Evolutionary conservation across 805 yeast genomes (phyloP), one percentile per base, ranked within the genome.

Genomic region (Ogataea paraovalis): DNA sequence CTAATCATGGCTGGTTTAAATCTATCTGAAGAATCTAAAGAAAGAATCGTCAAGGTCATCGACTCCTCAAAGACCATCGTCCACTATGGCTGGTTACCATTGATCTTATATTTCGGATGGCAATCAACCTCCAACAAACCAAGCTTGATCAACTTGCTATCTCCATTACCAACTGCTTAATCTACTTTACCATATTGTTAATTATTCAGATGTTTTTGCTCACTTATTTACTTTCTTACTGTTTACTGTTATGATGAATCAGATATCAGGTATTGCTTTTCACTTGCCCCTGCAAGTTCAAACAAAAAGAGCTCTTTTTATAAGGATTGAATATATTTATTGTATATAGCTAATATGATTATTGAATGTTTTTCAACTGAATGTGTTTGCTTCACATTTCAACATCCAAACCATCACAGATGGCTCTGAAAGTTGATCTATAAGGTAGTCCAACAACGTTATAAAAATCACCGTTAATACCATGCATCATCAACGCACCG

Each of bases 41-140:
- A 94, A 74, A 89, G 98, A 73, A 79, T 94, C 68, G 72, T 83
- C 66, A 88, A 84, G 68, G 72, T 91, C 54, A 72, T 90, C 57
- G 95, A 87, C 59, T 75, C 88, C 59, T 82, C 96, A 55, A 87
- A 89, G 66, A 86, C 88, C 45, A 78, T 85, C 61, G 87, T 92
- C 49, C 99, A 95, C 71, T 94, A 90, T 70, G 97, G 98, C 41
- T 94, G 96, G 88, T 84, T 94, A 61, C 99, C 99, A 48, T 86
- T 94, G 65, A 84, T 94, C 56, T 75, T 94, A 64, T 94, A 94
- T 75, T 74, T 94, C 59, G 99, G 94, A 42, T 85, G 90, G 90
- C 68, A 79, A 48, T 81, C 87, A 58, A 83, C 92, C 54, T 76
- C 89, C 47, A 85, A 85, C 69, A 87, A 85, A 71, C 97, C 97